Conservation (phyloP, 495 filamentous ascomycete genomes). For the Neurospora sp. region DNA sequence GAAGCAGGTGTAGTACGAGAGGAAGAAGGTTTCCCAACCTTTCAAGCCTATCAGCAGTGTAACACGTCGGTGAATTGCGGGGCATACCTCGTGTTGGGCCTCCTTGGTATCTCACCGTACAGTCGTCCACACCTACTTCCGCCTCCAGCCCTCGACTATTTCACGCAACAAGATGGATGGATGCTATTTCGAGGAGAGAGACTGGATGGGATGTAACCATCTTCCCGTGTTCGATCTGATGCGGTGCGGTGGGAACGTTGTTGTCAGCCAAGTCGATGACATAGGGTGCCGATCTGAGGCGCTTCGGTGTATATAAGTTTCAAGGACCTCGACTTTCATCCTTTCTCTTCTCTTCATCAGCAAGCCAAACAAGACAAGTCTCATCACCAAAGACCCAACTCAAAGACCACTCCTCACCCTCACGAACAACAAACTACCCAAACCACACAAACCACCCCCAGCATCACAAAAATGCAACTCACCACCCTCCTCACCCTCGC, state of each 20-base stretch:
- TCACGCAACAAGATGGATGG: neutral
- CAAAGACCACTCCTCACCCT: neutral
- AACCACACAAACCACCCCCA: conserved; percentile 5
- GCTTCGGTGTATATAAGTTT: neutral
- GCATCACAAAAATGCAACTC: conserved; percentile 7
- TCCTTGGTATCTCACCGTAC: neutral
- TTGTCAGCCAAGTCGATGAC: neutral
- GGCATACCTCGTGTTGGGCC: neutral
- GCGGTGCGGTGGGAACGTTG: neutral
- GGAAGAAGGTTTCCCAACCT: neutral
- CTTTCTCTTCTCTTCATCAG: neutral
- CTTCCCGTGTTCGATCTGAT: neutral
- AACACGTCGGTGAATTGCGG: neutral
- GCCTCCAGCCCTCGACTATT: neutral
- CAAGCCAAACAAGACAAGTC: neutral
- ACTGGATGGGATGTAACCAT: neutral
- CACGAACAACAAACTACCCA: neutral
- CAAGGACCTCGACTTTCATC: neutral
- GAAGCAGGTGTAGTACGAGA: neutral
- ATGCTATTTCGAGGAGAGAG: neutral
- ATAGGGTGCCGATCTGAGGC: neutral
- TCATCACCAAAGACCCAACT: neutral
- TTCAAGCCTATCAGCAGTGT: neutral
- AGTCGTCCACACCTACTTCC: neutral
- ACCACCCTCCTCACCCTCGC: conserved; percentile 13